Percentiles rank a stretch among this genome's conserved stretches.
Evolutionary conservation across 2,329 filamentous ascomycete genomes (phyloP).

Genomic region (Exophiala sideris): DNA sequence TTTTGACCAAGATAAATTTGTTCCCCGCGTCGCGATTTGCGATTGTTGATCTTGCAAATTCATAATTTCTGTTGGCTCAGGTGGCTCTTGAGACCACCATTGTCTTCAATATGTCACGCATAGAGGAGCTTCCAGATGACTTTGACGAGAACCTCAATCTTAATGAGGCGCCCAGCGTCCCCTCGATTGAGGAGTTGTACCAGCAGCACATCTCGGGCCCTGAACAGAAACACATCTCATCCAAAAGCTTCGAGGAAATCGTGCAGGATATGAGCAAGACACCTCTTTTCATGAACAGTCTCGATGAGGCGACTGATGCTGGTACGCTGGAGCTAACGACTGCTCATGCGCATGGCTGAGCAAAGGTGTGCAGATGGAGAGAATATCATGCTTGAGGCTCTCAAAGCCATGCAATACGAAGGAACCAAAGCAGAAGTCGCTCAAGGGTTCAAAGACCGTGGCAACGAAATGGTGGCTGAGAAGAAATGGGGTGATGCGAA

Average conservation of each 20-base stretch:
- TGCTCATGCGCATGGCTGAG: slow-evolving; percentile 15
- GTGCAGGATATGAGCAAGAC: slow-evolving; percentile 63
- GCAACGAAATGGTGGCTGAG: slow-evolving; percentile 79
- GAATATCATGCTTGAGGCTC: slow-evolving; percentile 78
- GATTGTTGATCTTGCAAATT: not conserved
- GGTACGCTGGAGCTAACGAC: slow-evolving; percentile 34
- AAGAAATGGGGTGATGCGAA: slow-evolving; percentile 77
- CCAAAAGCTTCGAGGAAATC: slow-evolving; percentile 51
- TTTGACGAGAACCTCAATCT: slow-evolving; percentile 47
- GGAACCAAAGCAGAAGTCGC: slow-evolving; percentile 82
- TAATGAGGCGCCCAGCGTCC: slow-evolving; percentile 33
- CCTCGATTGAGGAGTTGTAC: slow-evolving; percentile 28
- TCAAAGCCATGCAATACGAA: slow-evolving; percentile 89
- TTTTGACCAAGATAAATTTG: not conserved
- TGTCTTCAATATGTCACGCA: slow-evolving; percentile 30
- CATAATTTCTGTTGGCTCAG: not conserved
- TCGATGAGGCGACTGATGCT: slow-evolving; percentile 61
- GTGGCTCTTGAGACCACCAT: no score
- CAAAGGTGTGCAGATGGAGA: slow-evolving; percentile 52
- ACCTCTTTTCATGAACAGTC: slow-evolving; percentile 93
- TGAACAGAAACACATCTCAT: slow-evolving; percentile 28
- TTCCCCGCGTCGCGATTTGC: slow-evolving; percentile 3
- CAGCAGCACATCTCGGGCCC: slow-evolving; percentile 29
- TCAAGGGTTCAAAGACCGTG: slow-evolving; percentile 81
- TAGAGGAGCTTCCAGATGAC: slow-evolving; percentile 51